Evolutionary conservation across 140 eudicot species (phyloP), one percentile per base, ranked within the genome.

Genomic region (Stevia rebaudiana): DNA sequence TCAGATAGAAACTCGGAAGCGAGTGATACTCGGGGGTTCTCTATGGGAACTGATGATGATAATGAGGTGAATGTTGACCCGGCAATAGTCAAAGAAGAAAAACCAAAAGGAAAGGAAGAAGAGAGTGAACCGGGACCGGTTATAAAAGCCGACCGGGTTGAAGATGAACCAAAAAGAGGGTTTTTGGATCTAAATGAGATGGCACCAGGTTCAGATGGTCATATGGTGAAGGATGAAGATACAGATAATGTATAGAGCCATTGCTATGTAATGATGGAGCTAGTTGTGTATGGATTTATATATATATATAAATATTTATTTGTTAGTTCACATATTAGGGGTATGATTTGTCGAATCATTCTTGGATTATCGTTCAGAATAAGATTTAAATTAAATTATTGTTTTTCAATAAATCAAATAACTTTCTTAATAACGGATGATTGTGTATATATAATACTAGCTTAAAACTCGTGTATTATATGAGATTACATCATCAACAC

Each of bases 131-230:
- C 39, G 11, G 68, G 70, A 47, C 77, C 72, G 3, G 65, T 72
- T 4, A 58, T 55, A 8, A 74, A 79, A 63, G 17, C 74, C 50
- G 65, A 58, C 49, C 74, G 67, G 42, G 81, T 35, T 7, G 70
- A 72, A 70, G 81, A 79, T 15, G 90, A 79, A 33, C 57, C 28
- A 22, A 79, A 73, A 74, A 78, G 91, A 60, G 77, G 84, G 47
- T 87, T 91, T 82, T 94, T 91, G 77, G 96, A 91, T 72, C 76
- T 91, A 9, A 91, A 91, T 22, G 98, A 87, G 76, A 85, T 87
- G 12, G 98, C 98, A 60, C 98, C 98, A 0, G 96, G 98, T 48
- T 73, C 91, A 25, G 98, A 90, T 19, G 90, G 86, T 33, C 84
- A 82, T n/a, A 8, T 22, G 16, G 63, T 63, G 74, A 84, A 79